Evolutionary conservation across 2,329 filamentous ascomycete genomes (phyloP).

Genomic region (Talaromyces sp.): DNA sequence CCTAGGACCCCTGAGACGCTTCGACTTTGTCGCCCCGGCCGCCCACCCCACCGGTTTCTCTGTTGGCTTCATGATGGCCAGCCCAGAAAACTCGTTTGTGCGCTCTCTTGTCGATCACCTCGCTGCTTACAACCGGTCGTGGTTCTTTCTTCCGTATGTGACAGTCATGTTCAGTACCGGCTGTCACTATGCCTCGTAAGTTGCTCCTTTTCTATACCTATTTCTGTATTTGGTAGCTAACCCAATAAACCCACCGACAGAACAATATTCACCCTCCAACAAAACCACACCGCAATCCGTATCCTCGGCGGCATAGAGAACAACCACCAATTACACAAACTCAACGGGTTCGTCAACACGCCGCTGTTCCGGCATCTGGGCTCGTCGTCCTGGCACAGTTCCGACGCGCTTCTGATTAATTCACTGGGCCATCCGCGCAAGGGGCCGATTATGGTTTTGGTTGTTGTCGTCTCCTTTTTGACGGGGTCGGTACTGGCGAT

Average conservation of each 20-base stretch:
- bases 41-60: slow-evolving; percentile 38
- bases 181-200: slow-evolving; percentile 38
- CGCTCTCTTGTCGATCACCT: slow-evolving; percentile 29
- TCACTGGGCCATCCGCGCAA: slow-evolving; percentile 9
- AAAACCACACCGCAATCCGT: slow-evolving; percentile 26
- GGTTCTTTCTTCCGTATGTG: slow-evolving; percentile 35
- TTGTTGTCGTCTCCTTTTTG: slow-evolving; percentile 5
- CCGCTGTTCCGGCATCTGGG: slow-evolving; percentile 39
- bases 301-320: slow-evolving; percentile 28
- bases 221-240: no score
- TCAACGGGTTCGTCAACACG: slow-evolving; percentile 35
- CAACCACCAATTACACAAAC: slow-evolving; percentile 27
- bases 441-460: slow-evolving; percentile 3
- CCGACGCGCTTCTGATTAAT: slow-evolving; percentile 28
- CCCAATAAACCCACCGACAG: slow-evolving; percentile 11
- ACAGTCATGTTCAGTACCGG: slow-evolving; percentile 42
- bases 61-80: slow-evolving; percentile 39
- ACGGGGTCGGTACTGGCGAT: not conserved
- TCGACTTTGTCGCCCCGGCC: slow-evolving; percentile 37
- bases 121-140: slow-evolving; percentile 30
- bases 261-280: slow-evolving; percentile 34
- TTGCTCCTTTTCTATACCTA: no score
- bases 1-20: slow-evolving; percentile 35
- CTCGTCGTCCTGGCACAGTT: slow-evolving; percentile 39
- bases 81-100: slow-evolving; percentile 29